phyloP scores from a whole-genome alignment of 257 asterid species.

The Nicotiana tabacum region DNA sequence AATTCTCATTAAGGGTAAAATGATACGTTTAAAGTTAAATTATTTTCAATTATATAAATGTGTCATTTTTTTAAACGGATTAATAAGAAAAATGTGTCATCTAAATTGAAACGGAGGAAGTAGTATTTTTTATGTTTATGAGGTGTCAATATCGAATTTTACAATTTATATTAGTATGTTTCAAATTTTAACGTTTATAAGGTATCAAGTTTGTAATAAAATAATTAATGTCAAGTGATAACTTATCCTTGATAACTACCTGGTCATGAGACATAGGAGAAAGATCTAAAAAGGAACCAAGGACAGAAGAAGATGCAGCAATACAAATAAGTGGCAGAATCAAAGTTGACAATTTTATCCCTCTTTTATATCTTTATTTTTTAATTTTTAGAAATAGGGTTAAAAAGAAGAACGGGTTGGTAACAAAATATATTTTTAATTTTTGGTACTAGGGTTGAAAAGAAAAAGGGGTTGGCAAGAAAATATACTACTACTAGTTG shows the following conservation, averaged over 20 bases:
- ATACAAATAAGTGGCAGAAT: background rate
- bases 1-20: too few relatives aligned
- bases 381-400: too few relatives aligned
- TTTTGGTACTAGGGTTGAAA: too few relatives aligned
- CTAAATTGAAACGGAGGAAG: too few relatives aligned
- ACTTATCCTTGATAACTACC: background rate
- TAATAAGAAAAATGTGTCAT: too few relatives aligned
- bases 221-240: background rate
- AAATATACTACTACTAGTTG: too few relatives aligned
- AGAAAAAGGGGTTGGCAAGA: background rate
- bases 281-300: background rate
- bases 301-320: background rate
- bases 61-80: too few relatives aligned
- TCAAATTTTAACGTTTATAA: background rate
- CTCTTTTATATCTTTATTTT: background rate
- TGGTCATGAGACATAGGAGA: background rate
- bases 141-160: background rate
- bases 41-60: too few relatives aligned
- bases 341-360: background rate
- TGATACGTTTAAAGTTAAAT: too few relatives aligned
- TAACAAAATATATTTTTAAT: too few relatives aligned
- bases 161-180: background rate
- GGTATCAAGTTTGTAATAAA: background rate
- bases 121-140: too few relatives aligned
- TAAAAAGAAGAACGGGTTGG: background rate